Percentiles rank a stretch among this genome's conserved stretches.
Evolutionary conservation across 495 filamentous ascomycete species (phyloP).

Genomic region (Talaromyces borbonicus): DNA sequence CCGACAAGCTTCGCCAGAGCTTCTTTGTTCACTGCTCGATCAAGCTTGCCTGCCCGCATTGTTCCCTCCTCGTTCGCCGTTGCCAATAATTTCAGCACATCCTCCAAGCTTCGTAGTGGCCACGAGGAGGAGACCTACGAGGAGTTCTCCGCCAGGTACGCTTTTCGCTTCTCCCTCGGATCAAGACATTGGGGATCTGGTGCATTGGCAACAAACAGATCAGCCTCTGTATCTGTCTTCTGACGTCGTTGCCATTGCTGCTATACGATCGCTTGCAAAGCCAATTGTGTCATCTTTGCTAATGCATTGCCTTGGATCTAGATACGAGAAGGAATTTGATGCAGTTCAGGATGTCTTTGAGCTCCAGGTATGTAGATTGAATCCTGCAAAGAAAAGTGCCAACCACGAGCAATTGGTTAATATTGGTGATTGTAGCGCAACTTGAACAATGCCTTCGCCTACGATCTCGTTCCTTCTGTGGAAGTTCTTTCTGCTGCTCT

Average conservation of each 20-base stretch:
- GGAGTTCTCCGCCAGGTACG: conserved; percentile 97
- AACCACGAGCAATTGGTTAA: background rate
- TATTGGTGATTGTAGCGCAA: conserved; percentile 58
- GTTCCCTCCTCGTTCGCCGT: conserved; percentile 30
- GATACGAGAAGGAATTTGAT: conserved; percentile 99
- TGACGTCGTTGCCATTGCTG: no score
- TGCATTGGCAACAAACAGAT: background rate
- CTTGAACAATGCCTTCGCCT: conserved; percentile 99
- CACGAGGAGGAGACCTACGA: conserved; percentile 93
- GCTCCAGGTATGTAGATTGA: conserved; percentile 72
- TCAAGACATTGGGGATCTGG: background rate
- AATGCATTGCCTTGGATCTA: conserved; percentile 37
- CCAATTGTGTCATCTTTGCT: no score
- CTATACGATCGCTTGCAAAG: no score
- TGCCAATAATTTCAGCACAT: conserved; percentile 59
- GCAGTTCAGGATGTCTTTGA: conserved; percentile 97
- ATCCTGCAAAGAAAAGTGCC: background rate
- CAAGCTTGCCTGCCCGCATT: conserved; percentile 44
- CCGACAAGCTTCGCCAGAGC: conserved; percentile 48
- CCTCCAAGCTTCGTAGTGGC: conserved; percentile 42
- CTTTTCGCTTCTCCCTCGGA: no score
- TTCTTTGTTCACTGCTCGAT: conserved; percentile 45
- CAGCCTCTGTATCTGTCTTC: no score
- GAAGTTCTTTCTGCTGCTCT: conserved; percentile 87
- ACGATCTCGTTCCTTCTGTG: conserved; percentile 95